A percentile compares a stretch with the other conserved stretches of the same genome.
phyloP scores from a whole-genome alignment of 352 stramenopile species.

The Phytophthora quininea region DNA sequence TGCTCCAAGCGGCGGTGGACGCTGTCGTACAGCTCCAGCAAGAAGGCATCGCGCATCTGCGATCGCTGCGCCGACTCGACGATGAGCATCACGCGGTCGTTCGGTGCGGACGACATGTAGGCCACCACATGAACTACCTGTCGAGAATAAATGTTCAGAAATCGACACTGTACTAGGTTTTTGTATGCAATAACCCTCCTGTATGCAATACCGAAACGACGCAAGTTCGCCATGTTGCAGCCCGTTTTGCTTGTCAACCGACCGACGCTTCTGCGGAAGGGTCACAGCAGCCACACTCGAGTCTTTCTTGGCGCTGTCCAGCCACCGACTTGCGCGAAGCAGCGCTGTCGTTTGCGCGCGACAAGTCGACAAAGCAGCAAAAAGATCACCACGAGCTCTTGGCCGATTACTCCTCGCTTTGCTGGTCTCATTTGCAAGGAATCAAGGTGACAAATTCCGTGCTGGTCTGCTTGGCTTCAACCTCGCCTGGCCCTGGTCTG shows the following conservation, averaged over 20 bases:
- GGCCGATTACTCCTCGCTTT: too few relatives aligned
- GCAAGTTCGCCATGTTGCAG: neutral
- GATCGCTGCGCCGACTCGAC: conserved; percentile 65
- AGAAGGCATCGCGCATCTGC: conserved; percentile 82
- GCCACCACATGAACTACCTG: neutral
- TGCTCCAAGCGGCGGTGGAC: conserved; percentile 84
- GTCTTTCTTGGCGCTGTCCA: neutral
- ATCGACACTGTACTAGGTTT: neutral
- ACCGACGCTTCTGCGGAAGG: neutral
- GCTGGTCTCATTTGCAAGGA: too few relatives aligned
- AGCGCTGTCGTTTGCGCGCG: neutral
- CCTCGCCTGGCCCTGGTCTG: too few relatives aligned
- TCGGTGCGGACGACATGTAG: conserved; percentile 29
- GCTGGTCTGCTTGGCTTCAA: too few relatives aligned
- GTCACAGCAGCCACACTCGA: neutral
- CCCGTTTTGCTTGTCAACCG: neutral
- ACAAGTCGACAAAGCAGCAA: neutral
- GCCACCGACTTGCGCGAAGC: neutral
- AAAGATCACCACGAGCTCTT: neutral
- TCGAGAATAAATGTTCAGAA: conserved; percentile 18
- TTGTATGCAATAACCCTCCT: neutral
- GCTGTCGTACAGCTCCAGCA: conserved; percentile 75
- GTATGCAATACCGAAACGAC: conserved; percentile 2
- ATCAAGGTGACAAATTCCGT: too few relatives aligned
- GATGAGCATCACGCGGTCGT: conserved; percentile 47